Base-by-base conservation (phyloP, 2,329 filamentous ascomycete genomes). In the Curvularia sp. region DNA sequence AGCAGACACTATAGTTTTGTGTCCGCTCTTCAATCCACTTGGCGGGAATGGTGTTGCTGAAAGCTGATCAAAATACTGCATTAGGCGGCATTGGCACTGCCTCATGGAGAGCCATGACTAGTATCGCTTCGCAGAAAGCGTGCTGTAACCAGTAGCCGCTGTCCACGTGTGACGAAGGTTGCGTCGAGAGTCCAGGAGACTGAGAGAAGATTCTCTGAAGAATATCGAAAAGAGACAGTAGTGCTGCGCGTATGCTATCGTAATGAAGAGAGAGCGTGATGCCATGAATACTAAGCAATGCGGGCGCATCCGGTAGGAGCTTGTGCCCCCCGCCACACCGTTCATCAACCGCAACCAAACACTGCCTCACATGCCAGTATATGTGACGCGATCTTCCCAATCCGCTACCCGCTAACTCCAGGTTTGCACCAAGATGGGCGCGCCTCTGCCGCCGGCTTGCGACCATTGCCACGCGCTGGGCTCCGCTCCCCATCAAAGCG, bases 111-210 rank as follows among this genome's bases (percentile, higher is more conserved):
- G 15, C n/a, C 33, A 38, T 38, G 33, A n/a, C 15, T 6, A 38
- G 33, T 38, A 6, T 38, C n/a, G 6, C 33, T 38, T 38, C 33
- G 4, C 15, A n/a, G 33, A 38, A 3, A 9, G 12, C 49, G 50
- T 54, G 55, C 24, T 49, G 44, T 54, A 50, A 26, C 46, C 26
- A 43, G 28, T 49, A 58, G 44, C 44, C 38, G 50, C 50, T 33
- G 50, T 24, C 50, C 44, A 55, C 50, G 33, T 38, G 55, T 49
- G 51, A 53, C 50, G 31, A n/a, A 43, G 55, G 55, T 38, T 44
- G 55, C 55, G 18, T 58, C 31, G 15, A 33, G 18, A 44, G 50
- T 15, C 50, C 5, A 12, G 18, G 22, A 41, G 15, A 18, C 42
- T 20, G 9, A 46, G 35, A 15, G 33, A 18, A 15, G 6, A 18